These are phyloP conservation scores for Phytophthora ohioensis DNA, from an alignment of 352 stramenopile species.

Conservation along the genomic window DNA sequence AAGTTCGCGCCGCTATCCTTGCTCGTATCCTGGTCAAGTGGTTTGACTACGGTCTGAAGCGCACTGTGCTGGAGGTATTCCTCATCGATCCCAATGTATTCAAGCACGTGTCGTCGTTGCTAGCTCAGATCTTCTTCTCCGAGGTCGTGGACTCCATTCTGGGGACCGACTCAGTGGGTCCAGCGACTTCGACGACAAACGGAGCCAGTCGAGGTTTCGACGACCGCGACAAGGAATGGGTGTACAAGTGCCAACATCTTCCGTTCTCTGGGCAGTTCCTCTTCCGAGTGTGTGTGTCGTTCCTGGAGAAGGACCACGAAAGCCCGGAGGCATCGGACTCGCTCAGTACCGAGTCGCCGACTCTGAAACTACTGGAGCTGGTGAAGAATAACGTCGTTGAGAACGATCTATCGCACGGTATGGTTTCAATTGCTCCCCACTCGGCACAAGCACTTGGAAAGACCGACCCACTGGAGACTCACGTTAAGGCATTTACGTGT, in stretches of 20 bases:
- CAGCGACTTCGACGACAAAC: slow-evolving; percentile 17
- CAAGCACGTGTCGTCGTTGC: slow-evolving; percentile 58
- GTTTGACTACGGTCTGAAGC: slow-evolving; percentile 78
- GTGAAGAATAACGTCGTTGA: slow-evolving; percentile 82
- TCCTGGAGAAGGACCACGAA: slow-evolving; percentile 50
- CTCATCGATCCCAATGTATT: slow-evolving; percentile 73
- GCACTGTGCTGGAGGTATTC: slow-evolving; percentile 67
- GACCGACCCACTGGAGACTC: slow-evolving; percentile 86
- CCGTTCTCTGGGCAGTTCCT: slow-evolving; percentile 85
- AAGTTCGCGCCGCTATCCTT: slow-evolving; percentile 73
- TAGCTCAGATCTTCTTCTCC: slow-evolving; percentile 83
- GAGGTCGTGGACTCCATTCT: slow-evolving; percentile 69
- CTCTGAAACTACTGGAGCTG: slow-evolving; percentile 59
- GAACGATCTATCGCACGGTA: slow-evolving; percentile 66
- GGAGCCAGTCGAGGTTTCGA: slow-evolving; percentile 51
- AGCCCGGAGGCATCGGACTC: slow-evolving; percentile 14
- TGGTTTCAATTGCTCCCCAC: slow-evolving; percentile 69
- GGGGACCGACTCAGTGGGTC: slow-evolving; percentile 20
- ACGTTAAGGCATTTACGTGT: slow-evolving; percentile 88
- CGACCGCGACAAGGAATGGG: slow-evolving; percentile 82
- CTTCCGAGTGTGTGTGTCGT: slow-evolving; percentile 75
- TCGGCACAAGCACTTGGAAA: slow-evolving; percentile 76
- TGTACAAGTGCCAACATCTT: slow-evolving; percentile 76
- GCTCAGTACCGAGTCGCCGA: slow-evolving; percentile 22
- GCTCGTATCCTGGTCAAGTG: slow-evolving; percentile 85